phyloP scores from a whole-genome alignment of 306 rosid genomes.

The Acacia crassicarpa region DNA sequence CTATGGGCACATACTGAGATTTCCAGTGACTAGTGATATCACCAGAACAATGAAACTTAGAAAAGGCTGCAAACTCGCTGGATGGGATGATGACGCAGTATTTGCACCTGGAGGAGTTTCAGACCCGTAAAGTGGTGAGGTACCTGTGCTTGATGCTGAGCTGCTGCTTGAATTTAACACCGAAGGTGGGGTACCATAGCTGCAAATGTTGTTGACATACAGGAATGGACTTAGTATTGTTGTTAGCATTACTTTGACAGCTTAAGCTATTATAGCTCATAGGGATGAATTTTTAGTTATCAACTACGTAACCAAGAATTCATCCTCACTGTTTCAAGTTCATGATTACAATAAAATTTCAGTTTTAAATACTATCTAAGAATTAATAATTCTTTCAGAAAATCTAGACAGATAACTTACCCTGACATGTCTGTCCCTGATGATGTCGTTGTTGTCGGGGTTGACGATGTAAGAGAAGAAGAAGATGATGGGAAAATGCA shows the following conservation, averaged over 20 bases:
- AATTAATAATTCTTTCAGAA: background rate
- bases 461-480: constrained; percentile 38
- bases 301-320: background rate
- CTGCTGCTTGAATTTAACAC: constrained; percentile 69
- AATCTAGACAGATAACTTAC: constrained; percentile 34
- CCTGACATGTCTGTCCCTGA: constrained; percentile 53
- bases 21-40: constrained; percentile 41
- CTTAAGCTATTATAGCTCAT: background rate
- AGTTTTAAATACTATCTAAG: constrained; percentile 1
- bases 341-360: background rate
- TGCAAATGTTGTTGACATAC: constrained; percentile 37
- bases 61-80: constrained; percentile 50
- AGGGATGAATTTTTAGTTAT: background rate
- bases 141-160: constrained; percentile 55
- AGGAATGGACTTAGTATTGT: constrained; percentile 31
- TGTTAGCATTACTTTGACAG: background rate
- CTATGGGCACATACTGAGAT: constrained; percentile 32
- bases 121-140: constrained; percentile 42
- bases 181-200: constrained; percentile 54
- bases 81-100: constrained; percentile 47
- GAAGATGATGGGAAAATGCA: constrained; percentile 60
- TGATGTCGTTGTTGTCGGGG: constrained; percentile 15
- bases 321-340: background rate
- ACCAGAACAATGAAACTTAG: constrained; percentile 47
- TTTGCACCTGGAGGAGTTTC: constrained; percentile 46